Evolutionary conservation across 2,329 filamentous ascomycete species (phyloP).

Genomic region (Hortaea werneckii): DNA sequence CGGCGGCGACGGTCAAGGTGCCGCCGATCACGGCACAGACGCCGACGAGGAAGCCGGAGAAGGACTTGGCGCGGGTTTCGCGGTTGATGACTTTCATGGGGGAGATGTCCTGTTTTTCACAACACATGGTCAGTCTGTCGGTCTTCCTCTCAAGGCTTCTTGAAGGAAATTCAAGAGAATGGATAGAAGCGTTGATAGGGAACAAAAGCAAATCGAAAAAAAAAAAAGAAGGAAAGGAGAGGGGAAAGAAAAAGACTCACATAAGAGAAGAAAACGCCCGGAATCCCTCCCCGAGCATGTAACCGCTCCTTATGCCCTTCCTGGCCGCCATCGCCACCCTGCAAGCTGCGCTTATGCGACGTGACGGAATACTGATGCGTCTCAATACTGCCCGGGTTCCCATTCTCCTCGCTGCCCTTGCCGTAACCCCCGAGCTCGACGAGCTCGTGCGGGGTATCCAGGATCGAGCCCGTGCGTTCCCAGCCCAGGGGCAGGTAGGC

Average conservation of each 20-base stretch:
- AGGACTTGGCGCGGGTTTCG: slow-evolving; percentile 78
- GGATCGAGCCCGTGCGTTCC: slow-evolving; percentile 48
- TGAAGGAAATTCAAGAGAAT: too few species aligned
- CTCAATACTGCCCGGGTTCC: slow-evolving; percentile 69
- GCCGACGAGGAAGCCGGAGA: slow-evolving; percentile 84
- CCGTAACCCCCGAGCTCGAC: slow-evolving; percentile 60
- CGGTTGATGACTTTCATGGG: slow-evolving; percentile 99
- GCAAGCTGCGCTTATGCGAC: slow-evolving; percentile 81
- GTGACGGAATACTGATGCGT: slow-evolving; percentile 98
- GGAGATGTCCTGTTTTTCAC: slow-evolving; percentile 60
- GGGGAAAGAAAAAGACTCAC: slow-evolving; percentile 46
- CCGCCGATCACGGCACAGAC: slow-evolving; percentile 91
- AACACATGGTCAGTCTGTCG: slow-evolving; percentile 25
- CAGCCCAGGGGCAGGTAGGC: slow-evolving; percentile 88
- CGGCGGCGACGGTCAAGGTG: slow-evolving; percentile 89
- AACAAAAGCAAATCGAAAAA: too few species aligned
- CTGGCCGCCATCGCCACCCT: slow-evolving; percentile 70
- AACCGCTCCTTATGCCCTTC: slow-evolving; percentile 88
- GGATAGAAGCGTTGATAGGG: too few species aligned
- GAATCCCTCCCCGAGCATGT: slow-evolving; percentile 84
- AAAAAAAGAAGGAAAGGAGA: too few species aligned
- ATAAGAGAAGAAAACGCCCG: slow-evolving; percentile 97
- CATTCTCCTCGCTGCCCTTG: slow-evolving; percentile 28
- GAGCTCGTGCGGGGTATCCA: slow-evolving; percentile 34
- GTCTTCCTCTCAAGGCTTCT: slow-evolving; percentile 49